Base-by-base conservation (phyloP, 805 yeast genomes). In the Sugiyamaella americana region DNA sequence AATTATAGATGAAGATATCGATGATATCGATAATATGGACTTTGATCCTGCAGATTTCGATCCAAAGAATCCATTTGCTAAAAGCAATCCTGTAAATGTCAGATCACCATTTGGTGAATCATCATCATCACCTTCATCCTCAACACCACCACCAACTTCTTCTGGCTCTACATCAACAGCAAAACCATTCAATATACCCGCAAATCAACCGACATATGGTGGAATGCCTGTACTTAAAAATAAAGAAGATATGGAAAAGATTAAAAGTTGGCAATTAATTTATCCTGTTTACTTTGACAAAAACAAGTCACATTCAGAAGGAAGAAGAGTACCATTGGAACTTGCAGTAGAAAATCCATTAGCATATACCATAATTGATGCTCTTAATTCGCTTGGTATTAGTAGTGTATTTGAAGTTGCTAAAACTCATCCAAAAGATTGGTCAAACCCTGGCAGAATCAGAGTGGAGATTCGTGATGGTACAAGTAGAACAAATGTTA, bases 401-500 rank as follows among this genome's bases (percentile, higher is more conserved):
- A 61, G 60, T 30, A 51, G 60, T 3, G 64, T 66, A 19, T 55
- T 63, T 37, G 74, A 43, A 73, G 76, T 91, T 51, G 87, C 84
- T 50, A 93, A 88, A 68, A 66, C 84, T 1, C 98, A 91, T 66
- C 98, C 98, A 10, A 95, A 89, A 64, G 98, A 91, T 66, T 93
- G 83, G 75, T 95, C 98, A 54, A 91, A 91, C 61, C 94, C 97
- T 3, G 98, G 98, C n/a, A 75, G 98, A 58, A 89, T 93, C 30
- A 78, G 95, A 55, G 83, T 88, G 19, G 69, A 79, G 39, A 54
- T 87, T 36, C 82, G 79, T 58, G 56, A 64, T 8, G 69, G 66
- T 11, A 43, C 49, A 8, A 44, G 51, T 43, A 35, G 53, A 26
- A 39, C 21, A 30, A 23, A 39, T 24, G 43, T 69, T 34, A 65